Percentiles rank a stretch among this genome's conserved stretches.
phyloP scores from a whole-genome alignment of 2,329 filamentous ascomycete genomes.

The Pyricularia pennisetigena region DNA sequence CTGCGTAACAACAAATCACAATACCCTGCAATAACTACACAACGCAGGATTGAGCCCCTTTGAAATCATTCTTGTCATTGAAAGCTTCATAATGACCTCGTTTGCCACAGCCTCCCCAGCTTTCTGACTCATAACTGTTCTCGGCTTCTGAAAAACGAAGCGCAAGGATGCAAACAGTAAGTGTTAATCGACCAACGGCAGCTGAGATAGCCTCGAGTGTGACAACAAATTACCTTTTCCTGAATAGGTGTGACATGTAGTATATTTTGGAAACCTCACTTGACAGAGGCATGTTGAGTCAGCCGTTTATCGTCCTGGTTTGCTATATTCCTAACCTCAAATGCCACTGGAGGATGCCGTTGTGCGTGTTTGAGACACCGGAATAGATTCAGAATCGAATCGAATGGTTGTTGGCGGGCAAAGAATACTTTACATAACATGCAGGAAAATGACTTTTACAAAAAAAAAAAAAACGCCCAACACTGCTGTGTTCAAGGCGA shows the following conservation, averaged over 20 bases:
- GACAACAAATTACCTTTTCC: neutral
- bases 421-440: too few species aligned
- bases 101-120: neutral
- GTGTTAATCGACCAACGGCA: neutral
- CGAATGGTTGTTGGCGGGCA: too few species aligned
- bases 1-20: too few species aligned
- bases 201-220: neutral
- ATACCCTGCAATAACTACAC: too few species aligned
- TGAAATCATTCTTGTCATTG: too few species aligned
- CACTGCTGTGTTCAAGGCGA: neutral
- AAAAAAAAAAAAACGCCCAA: neutral
- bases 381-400: too few species aligned
- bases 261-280: neutral
- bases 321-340: too few species aligned
- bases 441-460: too few species aligned
- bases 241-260: neutral
- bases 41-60: too few species aligned
- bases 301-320: neutral
- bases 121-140: neutral
- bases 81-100: neutral
- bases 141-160: neutral
- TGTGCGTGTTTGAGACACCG: too few species aligned
- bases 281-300: neutral
- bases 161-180: neutral
- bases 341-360: too few species aligned